phyloP scores from a whole-genome alignment of 225 moss, liverwort and hornwort genomes.

The Rhytidiadelphus loreus region DNA sequence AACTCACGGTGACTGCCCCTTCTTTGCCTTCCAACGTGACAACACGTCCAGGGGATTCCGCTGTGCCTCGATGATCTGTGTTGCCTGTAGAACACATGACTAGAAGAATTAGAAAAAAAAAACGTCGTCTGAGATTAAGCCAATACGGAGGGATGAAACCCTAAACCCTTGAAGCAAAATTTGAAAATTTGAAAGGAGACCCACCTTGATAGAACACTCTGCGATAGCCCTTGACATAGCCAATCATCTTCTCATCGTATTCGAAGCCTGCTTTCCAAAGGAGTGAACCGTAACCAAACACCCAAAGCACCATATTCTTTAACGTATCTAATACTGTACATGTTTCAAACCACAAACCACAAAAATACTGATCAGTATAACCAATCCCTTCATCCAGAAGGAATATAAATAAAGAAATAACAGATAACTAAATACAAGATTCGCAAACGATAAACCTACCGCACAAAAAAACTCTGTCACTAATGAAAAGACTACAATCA shows the following conservation, averaged over 20 bases:
- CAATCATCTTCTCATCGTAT: constrained; percentile 48
- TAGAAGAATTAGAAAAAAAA: neutral
- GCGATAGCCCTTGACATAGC: constrained; percentile 46
- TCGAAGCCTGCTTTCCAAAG: constrained; percentile 57
- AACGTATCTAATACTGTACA: neutral
- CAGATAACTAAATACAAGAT: no score
- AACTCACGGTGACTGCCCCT: constrained; percentile 40
- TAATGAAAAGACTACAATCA: no score
- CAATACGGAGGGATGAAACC: neutral
- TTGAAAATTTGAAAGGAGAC: neutral
- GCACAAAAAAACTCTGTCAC: no score
- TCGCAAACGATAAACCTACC: no score
- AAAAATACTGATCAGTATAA: neutral
- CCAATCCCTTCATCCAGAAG: neutral
- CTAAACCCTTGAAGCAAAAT: neutral
- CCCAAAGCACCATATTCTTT: constrained; percentile 34
- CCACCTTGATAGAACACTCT: constrained; percentile 59
- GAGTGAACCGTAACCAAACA: constrained; percentile 60
- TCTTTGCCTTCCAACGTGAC: constrained; percentile 45
- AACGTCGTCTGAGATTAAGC: neutral
- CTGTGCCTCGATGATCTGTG: constrained; percentile 59
- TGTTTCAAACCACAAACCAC: neutral
- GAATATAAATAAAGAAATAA: no score
- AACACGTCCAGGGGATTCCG: constrained; percentile 38
- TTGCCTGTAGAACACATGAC: constrained; percentile 16